Evolutionary conservation across 2,329 filamentous ascomycete species (phyloP).

Genomic region (Hypomyces rosellus): DNA sequence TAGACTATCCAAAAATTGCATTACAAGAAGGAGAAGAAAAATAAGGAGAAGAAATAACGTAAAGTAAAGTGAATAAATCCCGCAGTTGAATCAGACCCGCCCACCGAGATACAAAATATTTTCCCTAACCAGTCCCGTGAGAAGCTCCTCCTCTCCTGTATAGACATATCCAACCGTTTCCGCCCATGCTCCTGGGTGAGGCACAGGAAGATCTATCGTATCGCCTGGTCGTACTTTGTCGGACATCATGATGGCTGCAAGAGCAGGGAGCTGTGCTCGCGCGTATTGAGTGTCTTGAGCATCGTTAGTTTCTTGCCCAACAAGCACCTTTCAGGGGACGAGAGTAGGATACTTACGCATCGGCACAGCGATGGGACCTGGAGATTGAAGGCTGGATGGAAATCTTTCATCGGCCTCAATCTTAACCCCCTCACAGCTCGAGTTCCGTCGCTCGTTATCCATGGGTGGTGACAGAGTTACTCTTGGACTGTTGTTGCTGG

Average conservation of each 20-base stretch:
- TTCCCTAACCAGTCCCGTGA: slow-evolving; percentile 40
- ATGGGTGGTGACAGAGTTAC: not conserved
- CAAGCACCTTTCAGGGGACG: not conserved
- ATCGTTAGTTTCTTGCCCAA: not conserved
- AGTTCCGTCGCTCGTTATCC: not conserved
- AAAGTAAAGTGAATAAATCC: not conserved
- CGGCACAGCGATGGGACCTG: slow-evolving; percentile 3
- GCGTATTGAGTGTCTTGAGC: slow-evolving; percentile 25
- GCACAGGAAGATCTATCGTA: slow-evolving; percentile 51
- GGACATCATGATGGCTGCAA: slow-evolving; percentile 50
- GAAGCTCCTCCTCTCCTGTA: slow-evolving; percentile 38
- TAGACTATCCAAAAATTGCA: no score
- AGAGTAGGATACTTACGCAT: slow-evolving; percentile 10
- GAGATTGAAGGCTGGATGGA: not conserved
- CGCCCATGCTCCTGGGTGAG: slow-evolving; percentile 49
- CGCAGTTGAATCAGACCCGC: slow-evolving; percentile 25
- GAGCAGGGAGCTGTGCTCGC: slow-evolving; percentile 40
- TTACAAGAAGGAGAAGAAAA: not conserved
- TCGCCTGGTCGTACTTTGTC: slow-evolving; percentile 47
- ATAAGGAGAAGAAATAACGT: not conserved
- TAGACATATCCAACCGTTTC: slow-evolving; percentile 52
- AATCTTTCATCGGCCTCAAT: not conserved
- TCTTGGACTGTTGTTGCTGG: not conserved
- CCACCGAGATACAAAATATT: slow-evolving; percentile 53
- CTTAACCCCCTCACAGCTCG: not conserved